Percentiles rank a stretch among this genome's conserved stretches.
phyloP scores from a whole-genome alignment of 345 rosid species.

The Melastoma malabathricum region DNA sequence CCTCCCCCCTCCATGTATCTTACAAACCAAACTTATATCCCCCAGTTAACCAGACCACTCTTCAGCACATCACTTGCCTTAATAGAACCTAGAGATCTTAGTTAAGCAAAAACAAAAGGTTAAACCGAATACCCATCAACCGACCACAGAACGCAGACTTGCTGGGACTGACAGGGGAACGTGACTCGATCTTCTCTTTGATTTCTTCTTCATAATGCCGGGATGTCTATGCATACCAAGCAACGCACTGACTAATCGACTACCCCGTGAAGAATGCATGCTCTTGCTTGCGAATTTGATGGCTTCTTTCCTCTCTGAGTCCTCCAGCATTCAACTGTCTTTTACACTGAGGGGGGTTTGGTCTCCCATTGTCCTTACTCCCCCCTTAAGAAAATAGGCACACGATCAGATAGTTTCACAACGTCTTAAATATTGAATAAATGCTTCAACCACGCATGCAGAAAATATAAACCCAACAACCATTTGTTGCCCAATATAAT shows the following conservation, averaged over 20 bases:
- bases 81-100: too few relatives aligned
- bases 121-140: too few relatives aligned
- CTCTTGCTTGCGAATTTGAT: slow-evolving; percentile 11
- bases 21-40: too few relatives aligned
- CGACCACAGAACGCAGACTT: too few relatives aligned
- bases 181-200: slow-evolving; percentile 8
- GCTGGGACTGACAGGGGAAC: too few relatives aligned
- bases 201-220: slow-evolving; percentile 9
- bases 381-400: slow-evolving; percentile 22
- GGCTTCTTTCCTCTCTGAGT: slow-evolving; percentile 21
- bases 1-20: too few relatives aligned
- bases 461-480: background rate
- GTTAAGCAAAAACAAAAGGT: too few relatives aligned
- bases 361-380: slow-evolving; percentile 12
- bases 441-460: background rate
- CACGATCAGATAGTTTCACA: background rate
- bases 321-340: slow-evolving; percentile 7
- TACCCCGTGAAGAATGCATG: slow-evolving; percentile 19
- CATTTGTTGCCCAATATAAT: too few relatives aligned
- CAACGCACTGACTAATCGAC: slow-evolving; percentile 22
- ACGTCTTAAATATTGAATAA: too few relatives aligned
- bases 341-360: slow-evolving; percentile 9
- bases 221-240: background rate
- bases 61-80: too few relatives aligned
- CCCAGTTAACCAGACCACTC: too few relatives aligned